Base-by-base conservation (phyloP, 2,329 filamentous ascomycete species). In the Aspergillus latus region DNA sequence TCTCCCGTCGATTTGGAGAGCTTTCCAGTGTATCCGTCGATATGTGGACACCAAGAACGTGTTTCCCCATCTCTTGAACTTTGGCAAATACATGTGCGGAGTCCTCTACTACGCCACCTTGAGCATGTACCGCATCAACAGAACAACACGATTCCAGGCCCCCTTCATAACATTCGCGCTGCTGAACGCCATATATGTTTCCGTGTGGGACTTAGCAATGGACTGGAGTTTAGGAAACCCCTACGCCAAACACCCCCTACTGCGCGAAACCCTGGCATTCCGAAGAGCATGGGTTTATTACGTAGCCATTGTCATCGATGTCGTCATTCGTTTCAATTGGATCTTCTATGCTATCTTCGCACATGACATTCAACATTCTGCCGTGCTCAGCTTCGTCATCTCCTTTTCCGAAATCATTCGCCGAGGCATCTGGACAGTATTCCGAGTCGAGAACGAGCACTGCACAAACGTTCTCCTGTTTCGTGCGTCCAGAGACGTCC, bases 391-490 rank as follows among this genome's bases (percentile, higher is more conserved):
- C 1, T 97, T 97, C 73, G 64, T 89, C 30, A 84, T 97, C 13
- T 82, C 84, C 1, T 76, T 97, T 2, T 84, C 87, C 7, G 94
- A 99, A 71, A 85, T 96, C 21, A 81, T 84, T n/a, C 85, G 94
- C 32, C 81, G 94, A 69, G 92, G 91, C 59, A 85, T 97, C 69
- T 99, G 94, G 94, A 87, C 88, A 0, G 79, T 97, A 3, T 89
- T 99, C 71, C 90, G 94, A 40, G 92, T 99, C 28, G 94, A 99
- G 74, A 99, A 99, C 72, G 94, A 99, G 67, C 94, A 99, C 75
- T 96, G 92, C 74, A 87, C 88, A 54, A 96, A 97, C 65, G 93
- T 99, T 2, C 84, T 86, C 15, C 86, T 90, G 63, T 95, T 95
- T 81, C 92, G 95, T 62, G 94, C 94, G 3, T 91, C 88, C 2